Base-by-base conservation (phyloP, 371 early-diverging fungal genomes). In the Mortierella sp. region DNA sequence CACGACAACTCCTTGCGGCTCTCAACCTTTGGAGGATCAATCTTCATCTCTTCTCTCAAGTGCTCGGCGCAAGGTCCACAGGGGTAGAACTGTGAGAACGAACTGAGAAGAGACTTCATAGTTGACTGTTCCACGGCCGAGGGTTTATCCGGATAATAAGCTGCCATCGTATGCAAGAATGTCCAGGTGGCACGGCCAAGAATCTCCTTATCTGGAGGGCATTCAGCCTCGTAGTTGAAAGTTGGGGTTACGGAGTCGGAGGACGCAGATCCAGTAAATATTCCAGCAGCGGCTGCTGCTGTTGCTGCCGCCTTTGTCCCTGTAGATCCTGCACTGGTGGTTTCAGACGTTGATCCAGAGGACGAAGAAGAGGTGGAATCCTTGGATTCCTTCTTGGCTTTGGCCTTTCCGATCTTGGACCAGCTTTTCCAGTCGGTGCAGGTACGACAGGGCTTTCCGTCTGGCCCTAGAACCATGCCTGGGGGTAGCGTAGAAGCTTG, bases 141-240 rank as follows among this genome's bases (percentile, higher is more conserved):
- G 0, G 99, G 97, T 15, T 82, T 78, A 19, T 94, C 92, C 0
- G 99, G 99, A 79, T 97, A 99, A 81, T 97, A 97, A 0, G 99
- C 96, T 12, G 98, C 98, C 88, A 98, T 94, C 2, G 99, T 98
- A 81, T 99, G 99, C 42, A 99, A 82, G 64, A 99, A 93, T 4
- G 97, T 96, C 99, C 99, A 99, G 0, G 99, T 95, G 3, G 94
- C 86, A 28, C 92, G 82, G 31, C 99, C 99, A 15, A 99, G 92
- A 49, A 89, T 89, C 54, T 85, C 82, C 4, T 91, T 90, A 80
- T 96, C 97, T 0, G 95, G 92, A 11, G 98, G 98, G 78, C 97
- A 98, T 28, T 89, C 89, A 9, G 66, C 64, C 21, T 47, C 65
- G 31, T 73, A 65, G 55, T 79, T 64, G 30, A 79, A 54, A 0